Evolutionary conservation across 73 alveolate species (phyloP).

Genomic region (Tetrahymena elliotti): DNA sequence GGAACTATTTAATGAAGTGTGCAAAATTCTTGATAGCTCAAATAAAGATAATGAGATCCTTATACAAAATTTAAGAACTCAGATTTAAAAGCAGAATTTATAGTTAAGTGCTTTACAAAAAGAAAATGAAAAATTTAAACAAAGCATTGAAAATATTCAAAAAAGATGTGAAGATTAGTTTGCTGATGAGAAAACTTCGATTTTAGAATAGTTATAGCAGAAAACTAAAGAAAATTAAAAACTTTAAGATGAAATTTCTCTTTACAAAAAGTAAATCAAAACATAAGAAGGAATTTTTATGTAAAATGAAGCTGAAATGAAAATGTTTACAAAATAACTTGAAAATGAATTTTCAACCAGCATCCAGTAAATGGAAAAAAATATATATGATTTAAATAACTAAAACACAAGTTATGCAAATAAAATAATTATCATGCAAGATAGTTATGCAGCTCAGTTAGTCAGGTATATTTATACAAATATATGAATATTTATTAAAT

Average conservation of each 20-base stretch:
- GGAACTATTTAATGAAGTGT: background rate
- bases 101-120: background rate
- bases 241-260: background rate
- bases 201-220: background rate
- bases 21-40: background rate
- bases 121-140: background rate
- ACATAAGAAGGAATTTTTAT: background rate
- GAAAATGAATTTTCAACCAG: background rate
- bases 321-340: background rate
- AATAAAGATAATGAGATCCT: background rate
- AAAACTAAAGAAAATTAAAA: background rate
- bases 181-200: background rate
- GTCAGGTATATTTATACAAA: background rate
- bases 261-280: background rate
- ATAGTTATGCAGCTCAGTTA: background rate
- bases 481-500: background rate
- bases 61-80: background rate
- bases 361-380: background rate
- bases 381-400: background rate
- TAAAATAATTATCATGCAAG: background rate
- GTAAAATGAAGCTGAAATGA: background rate
- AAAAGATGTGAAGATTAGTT: background rate
- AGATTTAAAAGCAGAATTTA: background rate
- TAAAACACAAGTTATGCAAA: background rate
- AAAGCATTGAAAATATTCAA: background rate